A percentile compares a stretch with the other conserved stretches of the same genome.
Evolutionary conservation across 176 grass and related monocot genomes (phyloP).

Genomic region (Paspalum notatum): DNA sequence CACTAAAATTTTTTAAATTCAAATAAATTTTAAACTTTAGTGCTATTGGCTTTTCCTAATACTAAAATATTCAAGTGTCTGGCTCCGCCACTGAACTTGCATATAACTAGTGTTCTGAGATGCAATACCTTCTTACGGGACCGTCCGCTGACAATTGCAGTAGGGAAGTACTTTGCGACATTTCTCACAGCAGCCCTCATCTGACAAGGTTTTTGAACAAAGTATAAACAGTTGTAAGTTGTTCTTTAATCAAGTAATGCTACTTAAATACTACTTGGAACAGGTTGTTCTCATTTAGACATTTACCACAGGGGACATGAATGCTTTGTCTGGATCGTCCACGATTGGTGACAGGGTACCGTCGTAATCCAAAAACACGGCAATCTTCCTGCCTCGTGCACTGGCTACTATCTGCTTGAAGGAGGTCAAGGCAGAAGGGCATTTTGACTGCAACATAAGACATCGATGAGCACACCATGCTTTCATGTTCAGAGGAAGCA

Average conservation of each 20-base stretch:
- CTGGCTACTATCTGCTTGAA: slow-evolving; percentile 69
- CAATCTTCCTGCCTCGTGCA: slow-evolving; percentile 71
- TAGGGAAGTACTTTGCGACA: slow-evolving; percentile 76
- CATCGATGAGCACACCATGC: slow-evolving; percentile 5
- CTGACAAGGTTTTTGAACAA: slow-evolving; percentile 37
- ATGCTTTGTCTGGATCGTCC: slow-evolving; percentile 83
- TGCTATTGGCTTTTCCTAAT: too few relatives aligned
- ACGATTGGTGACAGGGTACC: slow-evolving; percentile 85
- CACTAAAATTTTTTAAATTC: too few relatives aligned
- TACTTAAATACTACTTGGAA: slow-evolving; percentile 1
- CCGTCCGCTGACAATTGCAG: slow-evolving; percentile 94
- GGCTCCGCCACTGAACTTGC: too few relatives aligned
- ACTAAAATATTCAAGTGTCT: too few relatives aligned
- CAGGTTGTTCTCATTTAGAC: not conserved
- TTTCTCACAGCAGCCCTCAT: slow-evolving; percentile 81
- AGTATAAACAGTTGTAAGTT: not conserved
- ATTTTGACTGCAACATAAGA: slow-evolving; percentile 56
- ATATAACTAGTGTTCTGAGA: not conserved
- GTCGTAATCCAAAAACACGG: slow-evolving; percentile 86
- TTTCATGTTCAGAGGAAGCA: slow-evolving; percentile 30
- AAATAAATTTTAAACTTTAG: too few relatives aligned
- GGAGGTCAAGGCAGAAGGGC: slow-evolving; percentile 75
- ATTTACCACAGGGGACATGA: slow-evolving; percentile 83
- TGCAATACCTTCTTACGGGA: slow-evolving; percentile 74
- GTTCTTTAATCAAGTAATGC: slow-evolving; percentile 6